A percentile compares a stretch with the other conserved stretches of the same genome.
These are phyloP conservation scores for Lenzites betulinus DNA, from an alignment of 768 basidiomycete species.

Conservation along the genomic window DNA sequence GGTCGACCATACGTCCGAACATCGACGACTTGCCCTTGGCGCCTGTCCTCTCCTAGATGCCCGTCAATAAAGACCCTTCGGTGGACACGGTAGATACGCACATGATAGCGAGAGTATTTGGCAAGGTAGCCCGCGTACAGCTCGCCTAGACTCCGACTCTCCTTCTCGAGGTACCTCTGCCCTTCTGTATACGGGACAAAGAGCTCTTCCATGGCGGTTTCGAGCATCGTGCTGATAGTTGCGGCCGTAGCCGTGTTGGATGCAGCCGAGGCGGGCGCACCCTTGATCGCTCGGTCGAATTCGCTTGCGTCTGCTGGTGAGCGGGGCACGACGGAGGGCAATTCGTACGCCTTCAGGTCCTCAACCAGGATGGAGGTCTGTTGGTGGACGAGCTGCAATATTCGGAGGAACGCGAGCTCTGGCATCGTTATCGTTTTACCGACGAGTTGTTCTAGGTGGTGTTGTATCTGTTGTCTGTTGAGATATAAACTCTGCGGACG, in stretches of 20 bases:
- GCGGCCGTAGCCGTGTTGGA: slow-evolving; percentile 50
- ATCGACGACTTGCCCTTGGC: slow-evolving; percentile 70
- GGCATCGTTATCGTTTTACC: slow-evolving; percentile 75
- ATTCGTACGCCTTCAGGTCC: slow-evolving; percentile 88
- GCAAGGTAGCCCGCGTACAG: slow-evolving; percentile 74
- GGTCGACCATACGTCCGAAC: slow-evolving; percentile 92
- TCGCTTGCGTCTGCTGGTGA: slow-evolving; percentile 66
- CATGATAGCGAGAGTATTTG: slow-evolving; percentile 88
- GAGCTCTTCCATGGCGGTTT: slow-evolving; percentile 93
- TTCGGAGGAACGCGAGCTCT: slow-evolving; percentile 87
- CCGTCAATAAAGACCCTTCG: slow-evolving; percentile 6
- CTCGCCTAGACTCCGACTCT: slow-evolving; percentile 79
- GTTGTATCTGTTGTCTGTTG: slow-evolving; percentile 73
- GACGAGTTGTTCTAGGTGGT: slow-evolving; percentile 90
- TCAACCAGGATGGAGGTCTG: slow-evolving; percentile 81
- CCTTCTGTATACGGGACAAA: slow-evolving; percentile 95
- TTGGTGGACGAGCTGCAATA: slow-evolving; percentile 84
- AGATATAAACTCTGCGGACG: background rate
- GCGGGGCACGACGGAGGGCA: slow-evolving; percentile 65
- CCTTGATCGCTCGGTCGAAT: slow-evolving; percentile 56
- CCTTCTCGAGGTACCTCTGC: slow-evolving; percentile 87
- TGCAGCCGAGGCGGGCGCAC: slow-evolving; percentile 42
- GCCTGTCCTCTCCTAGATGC: slow-evolving; percentile 53
- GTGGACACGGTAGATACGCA: slow-evolving; percentile 32
- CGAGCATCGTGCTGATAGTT: slow-evolving; percentile 85